A percentile compares a stretch with the other conserved stretches of the same genome.
phyloP scores from a whole-genome alignment of 441 rosid species.

The Macaranga tanarius region DNA sequence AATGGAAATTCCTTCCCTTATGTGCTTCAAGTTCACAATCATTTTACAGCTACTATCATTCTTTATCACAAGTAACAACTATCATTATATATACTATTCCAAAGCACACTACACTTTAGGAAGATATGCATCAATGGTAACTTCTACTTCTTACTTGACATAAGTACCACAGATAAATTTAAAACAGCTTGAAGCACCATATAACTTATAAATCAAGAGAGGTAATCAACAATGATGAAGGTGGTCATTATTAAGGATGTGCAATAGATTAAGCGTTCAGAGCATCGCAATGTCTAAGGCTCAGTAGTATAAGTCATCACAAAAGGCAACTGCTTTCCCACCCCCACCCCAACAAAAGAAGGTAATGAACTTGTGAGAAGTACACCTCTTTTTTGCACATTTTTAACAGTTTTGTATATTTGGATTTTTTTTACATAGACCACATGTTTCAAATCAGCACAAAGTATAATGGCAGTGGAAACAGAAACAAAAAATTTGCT shows the following conservation, averaged over 20 bases:
- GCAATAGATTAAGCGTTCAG: neutral
- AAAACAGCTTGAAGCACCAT: neutral
- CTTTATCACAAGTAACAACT: neutral
- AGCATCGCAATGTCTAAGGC: neutral
- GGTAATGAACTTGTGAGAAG: neutral
- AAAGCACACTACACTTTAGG: neutral
- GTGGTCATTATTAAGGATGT: neutral
- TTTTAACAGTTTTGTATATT: neutral
- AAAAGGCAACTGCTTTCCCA: neutral
- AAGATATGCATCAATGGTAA: neutral
- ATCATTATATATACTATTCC: neutral
- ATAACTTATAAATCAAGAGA: neutral
- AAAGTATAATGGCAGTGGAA: neutral
- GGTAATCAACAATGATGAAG: neutral
- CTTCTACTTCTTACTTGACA: neutral
- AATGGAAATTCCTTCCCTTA: neutral
- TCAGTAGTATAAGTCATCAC: neutral
- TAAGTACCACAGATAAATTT: neutral
- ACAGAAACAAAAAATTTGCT: neutral
- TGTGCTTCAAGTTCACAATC: neutral
- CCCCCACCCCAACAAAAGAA: neutral
- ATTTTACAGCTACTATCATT: neutral
- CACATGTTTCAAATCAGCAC: slow-evolving; percentile 3
- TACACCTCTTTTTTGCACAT: neutral
- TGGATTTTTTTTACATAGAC: neutral